A percentile compares a stretch with the other conserved stretches of the same genome.
Evolutionary conservation across 2,329 filamentous ascomycete genomes (phyloP).

Genomic region (Magnaporthiopsis incrustans): DNA sequence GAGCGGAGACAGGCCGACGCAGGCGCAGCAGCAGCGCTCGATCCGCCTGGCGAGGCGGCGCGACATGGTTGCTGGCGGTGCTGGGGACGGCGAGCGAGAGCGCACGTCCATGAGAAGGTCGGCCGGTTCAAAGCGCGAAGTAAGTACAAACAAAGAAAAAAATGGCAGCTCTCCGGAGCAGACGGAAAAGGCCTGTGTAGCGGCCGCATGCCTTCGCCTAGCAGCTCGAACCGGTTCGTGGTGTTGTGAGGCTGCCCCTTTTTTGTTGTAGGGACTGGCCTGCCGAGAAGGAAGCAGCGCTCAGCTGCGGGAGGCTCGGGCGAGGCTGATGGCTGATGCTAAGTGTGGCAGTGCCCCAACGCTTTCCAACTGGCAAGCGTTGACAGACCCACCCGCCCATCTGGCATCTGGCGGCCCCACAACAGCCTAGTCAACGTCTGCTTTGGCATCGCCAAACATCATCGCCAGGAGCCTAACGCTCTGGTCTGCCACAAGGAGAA

Average conservation of each 20-base stretch:
- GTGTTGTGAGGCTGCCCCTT: not conserved
- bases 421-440: not conserved
- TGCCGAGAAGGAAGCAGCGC: not conserved
- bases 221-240: not conserved
- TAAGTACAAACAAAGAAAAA: not conserved
- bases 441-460: too few relatives aligned
- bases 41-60: constrained; percentile 59
- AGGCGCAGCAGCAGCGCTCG: constrained; percentile 77
- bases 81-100: constrained; percentile 21
- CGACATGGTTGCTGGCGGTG: constrained; percentile 37
- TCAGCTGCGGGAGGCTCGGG: not conserved
- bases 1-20: constrained; percentile 77
- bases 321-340: not conserved
- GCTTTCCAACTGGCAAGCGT: not conserved
- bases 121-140: not conserved
- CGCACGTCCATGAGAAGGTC: constrained; percentile 6
- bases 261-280: not conserved
- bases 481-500: too few relatives aligned
- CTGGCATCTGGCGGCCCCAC: not conserved
- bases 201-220: not conserved
- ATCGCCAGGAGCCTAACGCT: too few relatives aligned
- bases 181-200: not conserved
- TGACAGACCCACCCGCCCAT: not conserved
- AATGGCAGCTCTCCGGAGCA: not conserved
- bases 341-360: not conserved